Evolutionary conservation across 331 rosid species (phyloP), one percentile per base, ranked within the genome.

Genomic region (Pyracantha coccinea): DNA sequence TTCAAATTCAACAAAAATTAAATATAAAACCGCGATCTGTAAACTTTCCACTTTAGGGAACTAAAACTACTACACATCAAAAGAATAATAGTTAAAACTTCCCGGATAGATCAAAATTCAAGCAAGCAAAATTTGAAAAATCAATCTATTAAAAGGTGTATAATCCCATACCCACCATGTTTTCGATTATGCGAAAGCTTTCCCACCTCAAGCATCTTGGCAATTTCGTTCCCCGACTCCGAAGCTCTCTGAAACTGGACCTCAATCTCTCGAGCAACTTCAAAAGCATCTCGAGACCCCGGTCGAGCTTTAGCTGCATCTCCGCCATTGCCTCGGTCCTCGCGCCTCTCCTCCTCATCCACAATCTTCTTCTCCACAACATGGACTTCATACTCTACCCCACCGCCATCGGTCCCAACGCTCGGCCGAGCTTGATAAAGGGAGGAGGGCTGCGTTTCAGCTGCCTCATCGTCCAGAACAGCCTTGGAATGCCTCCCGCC

Each of bases 331-430:
- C 85, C 84, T 5, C 75, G 80, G 11, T 86, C 92, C 77, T 89
- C 85, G 35, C 89, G 59, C 79, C 77, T 77, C 52, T 85, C 89
- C 44, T 86, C 91, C 4, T 64, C 82, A 72, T 80, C 86, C 24
- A 90, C 91, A 5, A 95, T 93, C 72, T 95, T 88, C 93, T 95
- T 92, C 45, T 92, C 97, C 52, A 95, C 86, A 70, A 88, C 87
- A 24, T 66, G 97, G 15, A 88, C 97, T 31, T 89, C 99, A 75
- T 81, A 90, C 75, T 89, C 90, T 27, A 71, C 73, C 29, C 84
- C 87, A 4, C 55, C 19, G 2, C 73, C 60, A 12, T 83, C 83
- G 9, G 75, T 78, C 23, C 87, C 93, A 41, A 80, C 71, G 7
- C 84, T 78, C 15, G 89, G 92, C 83, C 89, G 80, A 2, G 80